phyloP scores from a whole-genome alignment of 768 basidiomycete genomes.

The Pleurotus sapidus region DNA sequence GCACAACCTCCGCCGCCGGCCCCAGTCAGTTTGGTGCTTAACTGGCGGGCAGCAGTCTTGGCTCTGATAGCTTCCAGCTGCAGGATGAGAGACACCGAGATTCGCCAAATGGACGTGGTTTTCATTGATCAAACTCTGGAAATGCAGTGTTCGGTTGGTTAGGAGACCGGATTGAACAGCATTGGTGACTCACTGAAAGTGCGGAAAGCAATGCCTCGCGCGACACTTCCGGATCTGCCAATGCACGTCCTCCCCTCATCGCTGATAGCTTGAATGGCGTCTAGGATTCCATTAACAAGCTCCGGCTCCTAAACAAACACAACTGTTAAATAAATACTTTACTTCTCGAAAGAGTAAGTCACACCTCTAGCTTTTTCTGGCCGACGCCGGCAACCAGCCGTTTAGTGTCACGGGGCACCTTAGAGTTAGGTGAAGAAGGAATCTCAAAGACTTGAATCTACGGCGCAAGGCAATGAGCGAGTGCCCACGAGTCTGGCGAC shows the following conservation, averaged over 20 bases:
- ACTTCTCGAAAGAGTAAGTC: constrained; percentile 12
- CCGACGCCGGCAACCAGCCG: constrained; percentile 89
- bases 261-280: constrained; percentile 80
- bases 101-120: constrained; percentile 85
- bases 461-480: constrained; percentile 4
- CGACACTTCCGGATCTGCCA: constrained; percentile 72
- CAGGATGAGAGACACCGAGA: constrained; percentile 89
- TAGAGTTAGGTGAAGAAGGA: constrained; percentile 95
- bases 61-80: constrained; percentile 78
- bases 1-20: constrained; percentile 99
- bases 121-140: constrained; percentile 77
- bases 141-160: constrained; percentile 14
- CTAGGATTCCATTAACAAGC: constrained; percentile 71
- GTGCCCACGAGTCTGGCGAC: constrained; percentile 8
- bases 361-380: constrained; percentile 59
- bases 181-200: constrained; percentile 58
- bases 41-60: constrained; percentile 59
- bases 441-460: constrained; percentile 88
- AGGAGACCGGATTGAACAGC: neutral
- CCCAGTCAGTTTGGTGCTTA: constrained; percentile 95
- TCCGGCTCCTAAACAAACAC: constrained; percentile 68
- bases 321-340: neutral
- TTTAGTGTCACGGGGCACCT: constrained; percentile 92
- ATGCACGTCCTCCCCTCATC: constrained; percentile 73
- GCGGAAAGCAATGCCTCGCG: constrained; percentile 62